A percentile compares a stretch with the other conserved stretches of the same genome.
Conservation (phyloP, 768 basidiomycete genomes). For the Solioccasus polychromus region DNA sequence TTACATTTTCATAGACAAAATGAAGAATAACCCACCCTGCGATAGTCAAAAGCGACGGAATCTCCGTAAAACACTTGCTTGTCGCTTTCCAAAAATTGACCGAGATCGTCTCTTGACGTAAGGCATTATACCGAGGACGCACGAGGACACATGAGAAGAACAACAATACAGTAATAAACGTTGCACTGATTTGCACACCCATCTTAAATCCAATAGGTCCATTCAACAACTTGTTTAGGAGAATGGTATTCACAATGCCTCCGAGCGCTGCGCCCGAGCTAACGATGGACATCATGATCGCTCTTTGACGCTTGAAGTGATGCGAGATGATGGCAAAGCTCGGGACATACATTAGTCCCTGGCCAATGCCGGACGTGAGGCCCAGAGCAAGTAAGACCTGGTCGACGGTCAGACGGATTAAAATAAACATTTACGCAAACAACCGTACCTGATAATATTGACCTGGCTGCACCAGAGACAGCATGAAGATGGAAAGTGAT, state of each 20-base stretch:
- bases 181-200: constrained; percentile 39
- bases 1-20: neutral
- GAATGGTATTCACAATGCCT: constrained; percentile 54
- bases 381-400: constrained; percentile 47
- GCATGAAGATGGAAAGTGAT: constrained; percentile 35
- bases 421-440: neutral
- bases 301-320: constrained; percentile 40
- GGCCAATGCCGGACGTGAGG: constrained; percentile 38
- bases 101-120: neutral
- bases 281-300: constrained; percentile 44
- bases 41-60: constrained; percentile 25
- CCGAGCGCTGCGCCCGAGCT: constrained; percentile 51
- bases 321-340: constrained; percentile 42
- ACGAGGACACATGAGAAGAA: constrained; percentile 38
- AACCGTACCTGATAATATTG: constrained; percentile 34
- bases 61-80: constrained; percentile 22
- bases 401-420: neutral
- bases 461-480: constrained; percentile 35
- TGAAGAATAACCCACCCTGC: constrained; percentile 13
- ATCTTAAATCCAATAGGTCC: constrained; percentile 43
- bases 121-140: constrained; percentile 28
- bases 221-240: constrained; percentile 49
- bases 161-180: constrained; percentile 36
- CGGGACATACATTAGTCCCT: constrained; percentile 45
- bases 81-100: constrained; percentile 15